Percentiles rank a stretch among this genome's conserved stretches.
phyloP scores from a whole-genome alignment of 2,329 filamentous ascomycete genomes.

The Curvularia verruculosa region DNA sequence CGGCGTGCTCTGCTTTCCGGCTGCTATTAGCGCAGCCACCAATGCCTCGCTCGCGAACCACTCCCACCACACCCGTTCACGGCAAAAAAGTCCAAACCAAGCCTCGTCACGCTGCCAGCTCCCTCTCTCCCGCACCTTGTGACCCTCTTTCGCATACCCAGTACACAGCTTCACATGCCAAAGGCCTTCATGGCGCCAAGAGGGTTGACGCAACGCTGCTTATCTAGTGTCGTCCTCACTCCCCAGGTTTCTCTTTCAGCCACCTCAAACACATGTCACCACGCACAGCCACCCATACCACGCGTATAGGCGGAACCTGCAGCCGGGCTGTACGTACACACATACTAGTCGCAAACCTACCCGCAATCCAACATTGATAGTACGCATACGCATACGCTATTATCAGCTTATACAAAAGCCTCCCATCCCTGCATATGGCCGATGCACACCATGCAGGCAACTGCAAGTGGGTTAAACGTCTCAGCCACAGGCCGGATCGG shows the following conservation, averaged over 20 bases:
- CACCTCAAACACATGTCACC: background rate
- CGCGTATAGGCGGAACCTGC: background rate
- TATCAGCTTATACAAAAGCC: background rate
- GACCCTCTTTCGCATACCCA: background rate
- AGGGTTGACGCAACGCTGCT: background rate
- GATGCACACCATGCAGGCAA: conserved; percentile 8
- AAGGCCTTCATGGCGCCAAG: background rate
- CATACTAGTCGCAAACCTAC: conserved; percentile 9
- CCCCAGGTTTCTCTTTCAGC: background rate
- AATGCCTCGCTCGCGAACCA: background rate
- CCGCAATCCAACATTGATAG: no score
- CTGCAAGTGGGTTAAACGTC: background rate
- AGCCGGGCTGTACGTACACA: background rate
- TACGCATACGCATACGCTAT: background rate
- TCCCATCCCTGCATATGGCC: conserved; percentile 15
- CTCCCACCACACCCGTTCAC: no score
- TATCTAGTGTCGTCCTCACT: background rate
- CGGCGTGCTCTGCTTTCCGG: background rate
- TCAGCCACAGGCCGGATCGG: background rate
- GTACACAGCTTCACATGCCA: background rate
- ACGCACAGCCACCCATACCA: background rate
- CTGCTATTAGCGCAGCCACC: background rate
- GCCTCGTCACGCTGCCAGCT: background rate
- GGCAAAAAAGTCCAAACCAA: no score
- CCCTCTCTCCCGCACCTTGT: background rate